Percentiles rank a stretch among this genome's conserved stretches.
Evolutionary conservation across 345 rosid genomes (phyloP).

Genomic region (Eucalyptus cloeziana): DNA sequence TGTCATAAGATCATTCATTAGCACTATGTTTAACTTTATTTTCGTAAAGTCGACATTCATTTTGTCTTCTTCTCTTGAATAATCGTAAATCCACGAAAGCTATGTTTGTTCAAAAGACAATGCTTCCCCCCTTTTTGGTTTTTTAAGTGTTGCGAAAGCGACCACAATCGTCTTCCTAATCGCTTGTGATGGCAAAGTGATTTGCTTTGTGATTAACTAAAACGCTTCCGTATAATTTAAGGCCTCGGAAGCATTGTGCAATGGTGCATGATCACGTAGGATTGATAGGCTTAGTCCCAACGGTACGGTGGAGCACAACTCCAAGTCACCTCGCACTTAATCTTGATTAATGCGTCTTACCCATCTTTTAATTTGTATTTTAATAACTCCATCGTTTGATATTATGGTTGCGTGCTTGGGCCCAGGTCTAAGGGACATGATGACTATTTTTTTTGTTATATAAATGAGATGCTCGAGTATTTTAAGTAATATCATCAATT

Average conservation of each 20-base stretch:
- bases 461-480: not conserved
- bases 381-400: not conserved
- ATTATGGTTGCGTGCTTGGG: not conserved
- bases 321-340: not conserved
- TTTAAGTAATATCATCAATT: not conserved
- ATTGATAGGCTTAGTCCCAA: not conserved
- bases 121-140: not conserved
- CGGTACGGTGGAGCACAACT: not conserved
- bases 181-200: not conserved
- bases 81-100: not conserved
- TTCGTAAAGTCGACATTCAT: not conserved
- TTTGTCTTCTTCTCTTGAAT: not conserved
- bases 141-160: not conserved
- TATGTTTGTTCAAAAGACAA: not conserved
- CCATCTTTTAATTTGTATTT: not conserved
- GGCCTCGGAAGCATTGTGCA: not conserved
- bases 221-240: not conserved
- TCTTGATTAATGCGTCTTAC: not conserved
- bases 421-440: not conserved
- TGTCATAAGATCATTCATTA: not conserved
- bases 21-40: rapidly evolving
- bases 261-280: not conserved
- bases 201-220: not conserved
- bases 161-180: not conserved
- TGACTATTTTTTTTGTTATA: not conserved